A percentile compares a stretch with the other conserved stretches of the same genome.
phyloP scores from a whole-genome alignment of 2,329 filamentous ascomycete genomes.

The Calonectria pauciramosa region DNA sequence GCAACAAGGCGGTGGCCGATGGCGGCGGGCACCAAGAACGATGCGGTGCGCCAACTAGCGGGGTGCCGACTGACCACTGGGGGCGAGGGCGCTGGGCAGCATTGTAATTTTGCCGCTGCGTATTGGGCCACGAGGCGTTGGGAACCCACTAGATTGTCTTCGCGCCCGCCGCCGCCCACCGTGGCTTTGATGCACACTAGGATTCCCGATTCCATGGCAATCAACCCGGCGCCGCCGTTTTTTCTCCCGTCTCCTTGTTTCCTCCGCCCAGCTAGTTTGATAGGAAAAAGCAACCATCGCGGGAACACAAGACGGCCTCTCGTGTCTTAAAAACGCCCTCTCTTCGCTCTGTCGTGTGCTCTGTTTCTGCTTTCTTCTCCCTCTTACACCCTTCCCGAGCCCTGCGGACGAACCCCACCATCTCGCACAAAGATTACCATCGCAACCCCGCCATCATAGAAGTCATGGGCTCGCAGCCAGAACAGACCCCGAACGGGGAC shows the following conservation, averaged over 20 bases:
- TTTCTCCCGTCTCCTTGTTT: neutral
- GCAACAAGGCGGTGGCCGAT: constrained; percentile 10
- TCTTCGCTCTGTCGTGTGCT: neutral
- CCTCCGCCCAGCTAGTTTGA: neutral
- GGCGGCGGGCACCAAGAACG: neutral
- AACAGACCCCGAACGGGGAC: constrained; percentile 34
- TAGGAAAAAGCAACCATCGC: neutral
- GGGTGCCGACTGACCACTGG: constrained; percentile 22
- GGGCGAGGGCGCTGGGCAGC: constrained; percentile 13
- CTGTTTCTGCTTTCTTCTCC: neutral
- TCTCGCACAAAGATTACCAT: constrained; percentile 14
- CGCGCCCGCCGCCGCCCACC: constrained; percentile 6
- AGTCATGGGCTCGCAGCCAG: constrained; percentile 49
- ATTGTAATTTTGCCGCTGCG: constrained; percentile 20
- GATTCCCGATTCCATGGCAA: neutral
- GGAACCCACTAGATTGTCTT: constrained; percentile 10
- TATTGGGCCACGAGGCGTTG: constrained; percentile 12
- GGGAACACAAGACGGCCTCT: neutral
- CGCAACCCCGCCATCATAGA: constrained; percentile 18
- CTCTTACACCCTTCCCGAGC: neutral
- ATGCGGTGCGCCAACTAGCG: neutral
- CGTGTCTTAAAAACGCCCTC: neutral
- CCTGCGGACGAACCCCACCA: constrained; percentile 15
- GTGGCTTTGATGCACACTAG: neutral
- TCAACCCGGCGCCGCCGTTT: neutral